These are phyloP conservation scores for Naganishia onofrii DNA, from an alignment of 768 basidiomycete genomes.

Conservation along the genomic window DNA sequence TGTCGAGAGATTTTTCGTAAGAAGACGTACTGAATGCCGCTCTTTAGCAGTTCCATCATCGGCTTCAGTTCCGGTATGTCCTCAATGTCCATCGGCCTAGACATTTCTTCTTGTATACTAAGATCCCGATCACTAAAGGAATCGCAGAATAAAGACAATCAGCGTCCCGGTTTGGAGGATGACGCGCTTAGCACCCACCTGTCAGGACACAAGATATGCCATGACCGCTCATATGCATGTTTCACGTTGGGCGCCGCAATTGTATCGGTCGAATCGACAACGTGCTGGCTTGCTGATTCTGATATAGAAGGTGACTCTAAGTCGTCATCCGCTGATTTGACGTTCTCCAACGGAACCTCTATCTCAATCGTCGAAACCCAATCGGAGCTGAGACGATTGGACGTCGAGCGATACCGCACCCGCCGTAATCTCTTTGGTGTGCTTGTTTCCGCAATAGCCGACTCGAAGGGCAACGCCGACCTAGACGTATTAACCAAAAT, in stretches of 20 bases:
- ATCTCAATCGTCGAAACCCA: constrained; percentile 12
- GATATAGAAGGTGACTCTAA: not conserved
- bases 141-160: too few relatives aligned
- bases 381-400: not conserved
- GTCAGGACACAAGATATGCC: constrained; percentile 17
- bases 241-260: not conserved
- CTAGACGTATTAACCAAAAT: not conserved
- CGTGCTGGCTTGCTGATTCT: not conserved
- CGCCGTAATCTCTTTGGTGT: not conserved
- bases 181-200: not conserved
- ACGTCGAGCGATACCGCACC: constrained; percentile 5
- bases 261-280: not conserved
- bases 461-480: not conserved
- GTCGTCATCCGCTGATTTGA: not conserved
- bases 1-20: too few relatives aligned
- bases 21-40: not conserved
- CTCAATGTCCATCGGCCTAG: not conserved
- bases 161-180: not conserved
- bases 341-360: not conserved
- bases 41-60: not conserved
- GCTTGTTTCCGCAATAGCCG: not conserved
- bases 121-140: constrained; percentile 2
- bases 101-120: constrained; percentile 9
- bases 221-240: constrained; percentile 8
- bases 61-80: constrained; percentile 2